Evolutionary conservation across 108 stramenopile genomes (phyloP), one percentile per base, ranked within the genome.

Genomic region (Nitzschia sp.): DNA sequence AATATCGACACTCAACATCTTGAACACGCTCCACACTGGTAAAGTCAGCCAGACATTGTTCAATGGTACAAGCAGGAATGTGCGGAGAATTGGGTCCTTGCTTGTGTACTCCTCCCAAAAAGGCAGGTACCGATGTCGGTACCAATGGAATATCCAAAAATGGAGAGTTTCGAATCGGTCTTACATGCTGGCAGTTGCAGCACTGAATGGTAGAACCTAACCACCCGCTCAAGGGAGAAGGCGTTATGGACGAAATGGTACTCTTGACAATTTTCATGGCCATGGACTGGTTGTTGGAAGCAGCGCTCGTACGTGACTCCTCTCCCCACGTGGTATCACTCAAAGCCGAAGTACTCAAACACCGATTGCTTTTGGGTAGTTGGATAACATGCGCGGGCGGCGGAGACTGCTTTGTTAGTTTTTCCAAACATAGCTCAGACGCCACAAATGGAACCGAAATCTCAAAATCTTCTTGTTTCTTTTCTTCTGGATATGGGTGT

Each of bases 171-270:
- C 78, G 83, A 49, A 94, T 82, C 18, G 93, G 90, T 34, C 90
- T 71, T 9, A 88, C 71, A 54, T 91, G 85, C 28, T 71, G 48
- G 63, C 93, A 94, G 18, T 69, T 69, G 13, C 72, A 47, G 63
- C 93, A 94, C 64, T 85, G 85, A 13, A 94, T 74, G 6, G 85
- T 82, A 21, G 93, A 94, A 21, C 93, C 93, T 2, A 77, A 28
- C 93, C 93, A 94, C 15, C 93, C 88, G 64, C 78, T 77, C 23
- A 94, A 68, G 6, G 93, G 93, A 30, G 82, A 78, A 9, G 72
- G 68, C 26, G 82, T 83, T 54, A 74, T 79, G 46, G 76, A 60
- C 17, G 82, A 83, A 23, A 77, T 72, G 13, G 75, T 71, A 25
- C 36, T 55, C 31, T 59, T 27, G 51, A 67, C 49, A 55, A 46